Percentiles rank a stretch among this genome's conserved stretches.
Conservation (phyloP, 345 rosid genomes). For the Lenwebbia sp. region DNA sequence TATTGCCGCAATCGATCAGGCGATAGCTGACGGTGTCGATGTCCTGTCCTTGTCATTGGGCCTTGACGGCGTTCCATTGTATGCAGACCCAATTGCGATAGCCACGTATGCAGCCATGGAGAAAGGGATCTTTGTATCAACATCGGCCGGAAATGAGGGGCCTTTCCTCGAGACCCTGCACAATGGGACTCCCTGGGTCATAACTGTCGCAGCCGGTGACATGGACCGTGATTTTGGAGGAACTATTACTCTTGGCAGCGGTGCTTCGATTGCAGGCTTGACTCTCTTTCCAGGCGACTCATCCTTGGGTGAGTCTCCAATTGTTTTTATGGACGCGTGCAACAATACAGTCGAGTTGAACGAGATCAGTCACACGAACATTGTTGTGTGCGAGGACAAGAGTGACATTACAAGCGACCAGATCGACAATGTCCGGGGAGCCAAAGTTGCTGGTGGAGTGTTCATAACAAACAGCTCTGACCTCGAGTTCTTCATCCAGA, state of each 20-base stretch:
- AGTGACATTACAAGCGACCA: constrained; percentile 11
- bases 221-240: constrained; percentile 24
- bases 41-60: constrained; percentile 41
- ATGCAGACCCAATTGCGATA: constrained; percentile 37
- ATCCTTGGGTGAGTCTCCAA: constrained; percentile 7
- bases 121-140: constrained; percentile 33
- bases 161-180: constrained; percentile 6
- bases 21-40: constrained; percentile 38
- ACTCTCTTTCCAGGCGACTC: constrained; percentile 17
- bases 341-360: constrained; percentile 6
- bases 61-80: constrained; percentile 13
- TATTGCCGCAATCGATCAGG: constrained; percentile 45
- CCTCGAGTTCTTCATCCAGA: constrained; percentile 1
- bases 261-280: constrained; percentile 3
- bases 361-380: constrained; percentile 4
- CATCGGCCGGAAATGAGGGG: constrained; percentile 15
- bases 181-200: constrained; percentile 30
- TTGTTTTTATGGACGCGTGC: constrained; percentile 30
- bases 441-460: constrained; percentile 18
- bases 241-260: constrained; percentile 13
- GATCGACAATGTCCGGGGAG: constrained; percentile 3
- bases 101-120: constrained; percentile 42
- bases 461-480: constrained; percentile 28
- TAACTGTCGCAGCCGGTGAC: constrained; percentile 26
- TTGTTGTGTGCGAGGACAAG: constrained; percentile 38